phyloP scores from a whole-genome alignment of 176 grass and related monocot genomes.

The Areca catechu region DNA sequence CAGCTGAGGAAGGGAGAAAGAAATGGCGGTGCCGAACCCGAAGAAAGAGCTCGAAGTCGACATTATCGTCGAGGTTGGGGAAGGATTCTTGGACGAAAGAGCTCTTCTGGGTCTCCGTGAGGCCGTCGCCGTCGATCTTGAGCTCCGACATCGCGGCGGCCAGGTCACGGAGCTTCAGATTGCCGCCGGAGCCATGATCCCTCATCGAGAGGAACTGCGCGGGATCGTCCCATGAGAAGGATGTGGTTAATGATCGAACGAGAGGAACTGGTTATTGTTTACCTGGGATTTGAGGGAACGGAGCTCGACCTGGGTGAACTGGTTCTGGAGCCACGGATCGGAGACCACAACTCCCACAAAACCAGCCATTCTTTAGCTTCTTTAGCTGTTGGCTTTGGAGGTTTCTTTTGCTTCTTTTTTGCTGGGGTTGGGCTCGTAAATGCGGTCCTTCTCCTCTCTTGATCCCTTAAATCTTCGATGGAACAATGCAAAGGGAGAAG shows the following conservation, averaged over 20 bases:
- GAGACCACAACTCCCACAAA: slow-evolving; percentile 7
- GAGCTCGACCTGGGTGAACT: slow-evolving; percentile 18
- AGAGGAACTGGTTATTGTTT: not conserved
- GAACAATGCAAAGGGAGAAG: too few species aligned
- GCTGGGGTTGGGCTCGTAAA: too few species aligned
- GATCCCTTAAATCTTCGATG: too few species aligned
- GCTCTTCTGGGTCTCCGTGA: slow-evolving; percentile 49
- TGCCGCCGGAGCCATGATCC: slow-evolving; percentile 24
- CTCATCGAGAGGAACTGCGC: slow-evolving; percentile 37
- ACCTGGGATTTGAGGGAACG: slow-evolving; percentile 18
- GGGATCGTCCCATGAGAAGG: too few species aligned
- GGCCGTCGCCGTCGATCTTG: slow-evolving; percentile 12
- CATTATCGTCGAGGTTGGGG: slow-evolving; percentile 32
- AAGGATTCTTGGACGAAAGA: slow-evolving; percentile 38
- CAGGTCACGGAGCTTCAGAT: slow-evolving; percentile 53
- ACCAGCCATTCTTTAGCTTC: slow-evolving; percentile 1
- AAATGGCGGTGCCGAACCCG: slow-evolving; percentile 5
- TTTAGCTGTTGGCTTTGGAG: too few species aligned
- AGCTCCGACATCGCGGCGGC: slow-evolving; percentile 38
- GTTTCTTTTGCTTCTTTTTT: too few species aligned
- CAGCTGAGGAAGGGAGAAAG: not conserved
- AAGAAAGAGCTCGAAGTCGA: slow-evolving; percentile 79
- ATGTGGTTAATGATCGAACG: too few species aligned
- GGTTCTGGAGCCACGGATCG: slow-evolving; percentile 10
- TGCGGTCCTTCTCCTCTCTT: too few species aligned